These are phyloP conservation scores for Prillingera fragicola DNA, from an alignment of 1,284 basidiomycete species.

Conservation along the genomic window DNA sequence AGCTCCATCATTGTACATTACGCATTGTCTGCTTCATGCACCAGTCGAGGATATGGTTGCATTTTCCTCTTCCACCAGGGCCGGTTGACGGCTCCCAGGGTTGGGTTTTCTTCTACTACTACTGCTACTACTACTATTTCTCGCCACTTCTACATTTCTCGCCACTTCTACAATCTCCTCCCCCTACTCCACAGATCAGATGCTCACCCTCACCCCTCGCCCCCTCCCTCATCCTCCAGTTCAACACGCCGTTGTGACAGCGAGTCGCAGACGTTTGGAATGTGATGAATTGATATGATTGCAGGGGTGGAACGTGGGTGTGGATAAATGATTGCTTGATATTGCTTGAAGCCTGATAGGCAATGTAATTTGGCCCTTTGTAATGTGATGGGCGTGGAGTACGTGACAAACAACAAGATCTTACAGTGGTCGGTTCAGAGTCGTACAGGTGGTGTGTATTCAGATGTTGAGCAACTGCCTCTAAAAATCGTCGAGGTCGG, in stretches of 20 bases:
- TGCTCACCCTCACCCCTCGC: neutral
- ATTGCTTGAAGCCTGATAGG: no score
- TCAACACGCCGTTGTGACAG: no score
- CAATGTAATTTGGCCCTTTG: slow-evolving; percentile 6
- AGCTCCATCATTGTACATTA: no score
- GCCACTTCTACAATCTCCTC: neutral
- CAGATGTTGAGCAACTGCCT: neutral
- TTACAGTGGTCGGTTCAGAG: slow-evolving; percentile 3
- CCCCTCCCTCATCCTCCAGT: neutral
- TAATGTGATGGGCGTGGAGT: neutral
- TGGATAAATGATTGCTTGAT: no score
- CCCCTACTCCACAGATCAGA: neutral
- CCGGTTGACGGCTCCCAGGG: slow-evolving; percentile 11
- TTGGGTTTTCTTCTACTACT: slow-evolving; percentile 2
- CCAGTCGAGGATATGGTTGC: slow-evolving; percentile 1
- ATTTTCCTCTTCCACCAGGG: slow-evolving; percentile 10
- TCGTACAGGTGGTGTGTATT: neutral
- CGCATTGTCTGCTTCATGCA: no score
- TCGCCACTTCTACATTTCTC: neutral
- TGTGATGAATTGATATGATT: no score
- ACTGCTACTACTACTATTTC: slow-evolving; percentile 3
- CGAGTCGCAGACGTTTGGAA: no score
- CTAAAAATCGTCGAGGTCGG: slow-evolving; percentile 45
- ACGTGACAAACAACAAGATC: slow-evolving; percentile 8
- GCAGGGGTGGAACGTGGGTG: no score